phyloP scores from a whole-genome alignment of 2,329 filamentous ascomycete genomes.

The Hymenoscyphus occultus region DNA sequence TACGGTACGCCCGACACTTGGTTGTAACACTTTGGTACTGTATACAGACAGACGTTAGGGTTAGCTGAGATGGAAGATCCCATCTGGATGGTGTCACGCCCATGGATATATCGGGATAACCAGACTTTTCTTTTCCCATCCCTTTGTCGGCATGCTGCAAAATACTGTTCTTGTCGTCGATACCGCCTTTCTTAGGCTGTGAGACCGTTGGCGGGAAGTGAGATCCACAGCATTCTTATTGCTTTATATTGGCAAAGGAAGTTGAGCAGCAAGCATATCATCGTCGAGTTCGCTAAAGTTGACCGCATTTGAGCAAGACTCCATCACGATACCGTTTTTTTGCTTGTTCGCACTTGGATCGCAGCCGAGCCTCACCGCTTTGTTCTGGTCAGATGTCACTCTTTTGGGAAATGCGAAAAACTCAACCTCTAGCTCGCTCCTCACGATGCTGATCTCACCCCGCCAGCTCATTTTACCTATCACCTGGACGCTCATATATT shows the following conservation, averaged over 20 bases:
- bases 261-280: neutral
- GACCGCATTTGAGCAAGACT: conserved; percentile 3
- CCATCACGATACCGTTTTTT: neutral
- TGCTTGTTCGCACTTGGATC: neutral
- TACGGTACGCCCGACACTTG: neutral
- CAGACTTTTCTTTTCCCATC: neutral
- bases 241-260: neutral
- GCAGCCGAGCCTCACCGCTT: neutral
- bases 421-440: neutral
- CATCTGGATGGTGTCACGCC: neutral
- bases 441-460: conserved; percentile 6
- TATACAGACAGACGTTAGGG: neutral
- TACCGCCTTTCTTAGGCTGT: neutral
- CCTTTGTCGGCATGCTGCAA: neutral
- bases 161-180: neutral
- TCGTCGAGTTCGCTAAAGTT: conserved; percentile 3
- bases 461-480: neutral
- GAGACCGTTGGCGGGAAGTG: neutral
- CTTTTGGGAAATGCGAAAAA: neutral
- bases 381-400: neutral
- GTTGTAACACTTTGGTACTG: neutral
- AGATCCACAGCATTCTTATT: neutral
- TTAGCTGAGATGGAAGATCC: neutral
- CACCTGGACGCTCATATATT: neutral
- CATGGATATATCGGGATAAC: neutral